A percentile compares a stretch with the other conserved stretches of the same genome.
phyloP scores from a whole-genome alignment of 108 stramenopile species.

The Cyclotella atomus region DNA sequence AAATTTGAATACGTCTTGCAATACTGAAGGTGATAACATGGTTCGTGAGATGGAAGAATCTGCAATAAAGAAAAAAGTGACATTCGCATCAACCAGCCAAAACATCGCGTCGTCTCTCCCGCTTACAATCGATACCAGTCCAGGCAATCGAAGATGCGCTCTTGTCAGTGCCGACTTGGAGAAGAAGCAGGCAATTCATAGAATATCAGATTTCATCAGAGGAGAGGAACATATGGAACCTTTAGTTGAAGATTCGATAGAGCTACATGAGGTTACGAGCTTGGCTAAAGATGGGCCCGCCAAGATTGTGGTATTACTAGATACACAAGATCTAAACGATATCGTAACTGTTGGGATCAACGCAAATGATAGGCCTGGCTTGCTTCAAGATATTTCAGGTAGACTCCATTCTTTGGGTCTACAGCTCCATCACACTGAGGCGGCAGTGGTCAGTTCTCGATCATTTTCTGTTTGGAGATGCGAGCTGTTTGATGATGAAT shows the following conservation, averaged over 20 bases:
- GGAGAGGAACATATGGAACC: conserved; percentile 39
- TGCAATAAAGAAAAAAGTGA: conserved; percentile 7
- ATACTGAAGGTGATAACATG: background rate
- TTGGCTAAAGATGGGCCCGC: conserved; percentile 9
- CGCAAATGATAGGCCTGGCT: conserved; percentile 49
- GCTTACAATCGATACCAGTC: conserved; percentile 2
- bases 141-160: background rate
- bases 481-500: conserved; percentile 52
- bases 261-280: background rate
- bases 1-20: background rate
- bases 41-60: background rate
- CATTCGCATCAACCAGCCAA: conserved; percentile 15
- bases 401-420: conserved; percentile 60
- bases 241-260: background rate
- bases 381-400: conserved; percentile 76
- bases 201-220: conserved; percentile 73
- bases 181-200: conserved; percentile 60
- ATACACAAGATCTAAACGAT: conserved; percentile 41
- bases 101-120: background rate
- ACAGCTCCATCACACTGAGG: conserved; percentile 78
- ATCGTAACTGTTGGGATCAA: conserved; percentile 69
- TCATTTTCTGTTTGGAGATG: conserved; percentile 87
- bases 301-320: conserved; percentile 57
- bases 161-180: conserved; percentile 42
- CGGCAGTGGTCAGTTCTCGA: conserved; percentile 62